phyloP scores from a whole-genome alignment of 2,329 filamentous ascomycete genomes.

The Colletotrichum costaricense region DNA sequence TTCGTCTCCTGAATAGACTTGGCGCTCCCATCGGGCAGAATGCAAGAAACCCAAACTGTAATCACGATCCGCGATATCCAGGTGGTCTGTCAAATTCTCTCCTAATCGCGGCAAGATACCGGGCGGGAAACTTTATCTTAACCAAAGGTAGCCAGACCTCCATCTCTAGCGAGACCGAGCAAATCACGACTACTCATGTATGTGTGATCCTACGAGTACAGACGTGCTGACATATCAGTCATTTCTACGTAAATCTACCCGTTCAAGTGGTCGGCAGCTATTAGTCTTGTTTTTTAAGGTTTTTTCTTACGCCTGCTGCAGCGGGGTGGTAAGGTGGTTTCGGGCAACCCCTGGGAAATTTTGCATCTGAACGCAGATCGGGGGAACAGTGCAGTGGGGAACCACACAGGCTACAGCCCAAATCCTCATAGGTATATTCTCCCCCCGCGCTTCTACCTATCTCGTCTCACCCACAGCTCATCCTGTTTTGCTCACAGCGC shows the following conservation, averaged over 20 bases:
- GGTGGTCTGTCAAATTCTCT: neutral
- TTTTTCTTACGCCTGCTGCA: neutral
- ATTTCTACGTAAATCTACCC: too few relatives aligned
- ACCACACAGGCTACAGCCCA: neutral
- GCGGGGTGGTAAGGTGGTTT: neutral
- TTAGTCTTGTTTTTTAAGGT: neutral
- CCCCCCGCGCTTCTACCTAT: neutral
- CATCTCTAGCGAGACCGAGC: neutral
- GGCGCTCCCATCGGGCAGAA: neutral
- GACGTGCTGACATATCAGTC: neutral
- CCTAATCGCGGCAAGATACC: neutral
- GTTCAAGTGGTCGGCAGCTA: neutral
- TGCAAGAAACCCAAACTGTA: neutral
- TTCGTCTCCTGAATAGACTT: neutral
- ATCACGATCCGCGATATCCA: too few relatives aligned
- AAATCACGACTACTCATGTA: neutral
- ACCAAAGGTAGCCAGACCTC: neutral
- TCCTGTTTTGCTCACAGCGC: neutral
- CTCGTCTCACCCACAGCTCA: neutral
- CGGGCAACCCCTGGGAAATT: neutral
- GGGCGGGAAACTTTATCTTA: too few relatives aligned
- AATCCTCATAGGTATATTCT: too few relatives aligned
- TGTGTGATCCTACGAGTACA: neutral
- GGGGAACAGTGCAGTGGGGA: neutral
- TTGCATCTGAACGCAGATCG: neutral